Evolutionary conservation across 2,329 filamentous ascomycete species (phyloP), one percentile per base, ranked within the genome.

Genomic region (Drechslerella coelobrocha): DNA sequence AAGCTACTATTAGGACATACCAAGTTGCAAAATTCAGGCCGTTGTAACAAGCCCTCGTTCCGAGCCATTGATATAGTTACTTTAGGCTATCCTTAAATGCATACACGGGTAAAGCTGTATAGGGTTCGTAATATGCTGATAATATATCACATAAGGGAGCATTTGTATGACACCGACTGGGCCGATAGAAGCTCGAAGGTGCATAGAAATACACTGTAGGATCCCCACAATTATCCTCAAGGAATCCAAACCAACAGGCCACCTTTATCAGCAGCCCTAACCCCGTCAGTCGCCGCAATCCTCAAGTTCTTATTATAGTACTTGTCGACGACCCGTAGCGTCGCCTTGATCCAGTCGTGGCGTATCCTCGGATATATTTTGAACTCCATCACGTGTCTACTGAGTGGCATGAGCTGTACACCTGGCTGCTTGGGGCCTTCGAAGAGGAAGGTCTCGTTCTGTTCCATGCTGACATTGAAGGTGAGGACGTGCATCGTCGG

Each of bases 401-500:
- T 92, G 72, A 96, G 82, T 0, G 94, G 94, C 48, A 96, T 84
- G 43, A 97, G 81, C 76, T 94, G 91, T 56, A 97, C 75, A 0
- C 88, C 89, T 10, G 86, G 88, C 73, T 89, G 84, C 80, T 97
- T 97, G 1, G 90, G 83, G 0, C 94, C 94, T 6, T 90, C 92
- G 79, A 99, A 97, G 0, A 92, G 93, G 79, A 97, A 97, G 57
- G 91, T 86, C 73, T 96, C 91, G 77, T 87, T 93, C 1, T 92
- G 89, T 75, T 99, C 93, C 92, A 99, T 96, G 24, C 84, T 87
- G 52, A 97, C 79, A 27, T 90, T 92, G 79, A 99, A 99, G 0
- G 92, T 96, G 53, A 99, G 84, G 79, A 96, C 95, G 78, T 99
- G 94, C 78, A 88, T 89, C 0, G 93, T 97, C 0, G 92, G 90